Conservation (phyloP, 768 basidiomycete species). For the Coprinopsis strossmayeri region DNA sequence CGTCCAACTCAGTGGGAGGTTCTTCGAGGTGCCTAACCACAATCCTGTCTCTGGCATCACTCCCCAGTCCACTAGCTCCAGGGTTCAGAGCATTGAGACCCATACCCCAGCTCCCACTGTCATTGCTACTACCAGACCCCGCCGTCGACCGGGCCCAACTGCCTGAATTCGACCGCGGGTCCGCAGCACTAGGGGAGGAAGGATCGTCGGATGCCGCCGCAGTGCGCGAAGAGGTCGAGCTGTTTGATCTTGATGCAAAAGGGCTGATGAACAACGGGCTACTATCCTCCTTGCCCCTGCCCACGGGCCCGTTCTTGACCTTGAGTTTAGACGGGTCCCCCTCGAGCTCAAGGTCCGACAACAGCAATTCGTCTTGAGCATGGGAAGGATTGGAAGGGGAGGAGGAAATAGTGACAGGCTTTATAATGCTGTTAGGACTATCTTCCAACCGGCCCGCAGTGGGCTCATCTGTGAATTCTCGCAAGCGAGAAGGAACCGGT, state of each 20-base stretch:
- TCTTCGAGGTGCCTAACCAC: too few relatives aligned
- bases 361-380: too few relatives aligned
- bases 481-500: neutral
- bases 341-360: neutral
- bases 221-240: neutral
- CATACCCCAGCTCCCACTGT: too few relatives aligned
- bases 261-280: conserved; percentile 8
- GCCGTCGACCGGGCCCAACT: too few relatives aligned
- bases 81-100: too few relatives aligned
- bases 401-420: neutral
- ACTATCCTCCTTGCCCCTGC: neutral
- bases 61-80: too few relatives aligned
- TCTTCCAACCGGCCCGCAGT: neutral
- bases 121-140: too few relatives aligned
- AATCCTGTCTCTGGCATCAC: too few relatives aligned
- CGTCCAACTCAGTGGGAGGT: too few relatives aligned
- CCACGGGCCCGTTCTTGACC: neutral
- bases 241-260: conserved; percentile 5
- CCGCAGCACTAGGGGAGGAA: neutral
- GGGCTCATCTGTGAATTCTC: neutral
- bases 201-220: neutral
- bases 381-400: too few relatives aligned
- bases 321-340: neutral
- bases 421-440: neutral
- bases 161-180: neutral